These are phyloP conservation scores for Hansenula lynferdii DNA, from an alignment of 1,139 yeast species.

Conservation along the genomic window DNA sequence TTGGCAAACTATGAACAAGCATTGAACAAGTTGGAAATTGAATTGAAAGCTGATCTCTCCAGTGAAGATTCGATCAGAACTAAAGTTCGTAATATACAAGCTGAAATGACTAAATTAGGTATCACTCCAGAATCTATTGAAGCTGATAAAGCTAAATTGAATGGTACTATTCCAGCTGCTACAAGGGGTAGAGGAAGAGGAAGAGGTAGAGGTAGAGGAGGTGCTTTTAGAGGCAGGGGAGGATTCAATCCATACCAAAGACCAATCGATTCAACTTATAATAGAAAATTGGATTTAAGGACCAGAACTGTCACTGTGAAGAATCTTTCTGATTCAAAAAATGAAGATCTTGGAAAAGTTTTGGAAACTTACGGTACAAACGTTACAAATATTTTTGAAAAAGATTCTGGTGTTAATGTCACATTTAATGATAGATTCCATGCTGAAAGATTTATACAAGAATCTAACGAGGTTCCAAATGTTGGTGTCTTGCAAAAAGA, in stretches of 20 bases:
- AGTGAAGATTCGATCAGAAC: conserved; percentile 21
- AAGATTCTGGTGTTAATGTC: conserved; percentile 23
- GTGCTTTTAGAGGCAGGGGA: conserved; percentile 17
- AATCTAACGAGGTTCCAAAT: conserved; percentile 24
- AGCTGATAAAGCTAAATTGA: conserved; percentile 22
- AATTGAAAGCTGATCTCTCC: conserved; percentile 17
- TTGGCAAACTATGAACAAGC: conserved; percentile 28
- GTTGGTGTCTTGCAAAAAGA: conserved; percentile 26
- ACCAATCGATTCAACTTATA: conserved; percentile 4
- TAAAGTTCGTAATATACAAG: conserved; percentile 18
- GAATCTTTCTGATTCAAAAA: conserved; percentile 17
- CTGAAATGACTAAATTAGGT: conserved; percentile 13
- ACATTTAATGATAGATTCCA: conserved; percentile 33
- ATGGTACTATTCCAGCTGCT: conserved; percentile 11
- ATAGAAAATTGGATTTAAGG: conserved; percentile 18
- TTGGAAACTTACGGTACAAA: conserved; percentile 17
- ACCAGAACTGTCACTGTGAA: conserved; percentile 16
- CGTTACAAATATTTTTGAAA: conserved; percentile 11
- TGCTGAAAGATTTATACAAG: conserved; percentile 35
- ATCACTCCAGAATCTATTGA: conserved; percentile 20
- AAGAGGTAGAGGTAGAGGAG: conserved; percentile 12
- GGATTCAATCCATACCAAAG: conserved; percentile 14
- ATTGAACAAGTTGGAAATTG: conserved; percentile 23
- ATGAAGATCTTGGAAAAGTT: conserved; percentile 13
- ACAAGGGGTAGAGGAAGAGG: conserved; percentile 18